A percentile compares a stretch with the other conserved stretches of the same genome.
Evolutionary conservation across 768 basidiomycete species (phyloP).

Genomic region (Calocybe gangraenosa): DNA sequence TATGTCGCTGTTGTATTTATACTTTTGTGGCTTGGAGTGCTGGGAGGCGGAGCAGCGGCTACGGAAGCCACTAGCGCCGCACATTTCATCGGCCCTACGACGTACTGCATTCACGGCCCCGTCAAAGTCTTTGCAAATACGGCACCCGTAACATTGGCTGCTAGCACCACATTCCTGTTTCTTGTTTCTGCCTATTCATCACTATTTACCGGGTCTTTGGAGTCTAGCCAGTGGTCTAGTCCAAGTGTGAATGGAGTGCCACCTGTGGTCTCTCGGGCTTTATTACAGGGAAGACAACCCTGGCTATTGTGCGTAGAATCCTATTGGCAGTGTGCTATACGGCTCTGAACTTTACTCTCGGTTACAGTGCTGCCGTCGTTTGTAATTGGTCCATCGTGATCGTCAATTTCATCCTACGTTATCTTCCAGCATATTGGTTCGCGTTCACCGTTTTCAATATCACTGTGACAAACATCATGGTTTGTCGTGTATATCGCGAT

Average conservation of each 20-base stretch:
- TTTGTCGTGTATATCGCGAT: constrained; percentile 3
- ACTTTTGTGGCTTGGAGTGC: constrained; percentile 1
- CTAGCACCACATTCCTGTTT: background rate
- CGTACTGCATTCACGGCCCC: constrained; percentile 4
- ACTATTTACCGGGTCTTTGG: background rate
- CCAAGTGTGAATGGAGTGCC: background rate
- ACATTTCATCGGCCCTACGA: constrained; percentile 2
- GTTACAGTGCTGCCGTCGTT: constrained; percentile 1
- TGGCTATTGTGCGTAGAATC: background rate
- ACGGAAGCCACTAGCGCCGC: background rate
- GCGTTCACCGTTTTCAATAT: constrained; percentile 3
- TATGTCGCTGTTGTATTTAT: background rate
- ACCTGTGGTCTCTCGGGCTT: too few relatives aligned
- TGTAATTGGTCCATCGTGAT: constrained; percentile 8
- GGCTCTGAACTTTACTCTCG: background rate
- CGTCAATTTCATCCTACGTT: background rate
- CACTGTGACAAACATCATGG: constrained; percentile 5
- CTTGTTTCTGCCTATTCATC: background rate
- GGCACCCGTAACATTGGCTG: constrained; percentile 1
- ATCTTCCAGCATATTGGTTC: constrained; percentile 6
- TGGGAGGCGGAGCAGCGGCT: constrained; percentile 1
- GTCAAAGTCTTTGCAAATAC: background rate
- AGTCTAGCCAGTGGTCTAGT: background rate
- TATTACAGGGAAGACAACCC: too few relatives aligned
- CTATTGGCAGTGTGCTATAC: background rate